Conservation (phyloP, 805 yeast genomes). For the Candida sphagnicola region DNA sequence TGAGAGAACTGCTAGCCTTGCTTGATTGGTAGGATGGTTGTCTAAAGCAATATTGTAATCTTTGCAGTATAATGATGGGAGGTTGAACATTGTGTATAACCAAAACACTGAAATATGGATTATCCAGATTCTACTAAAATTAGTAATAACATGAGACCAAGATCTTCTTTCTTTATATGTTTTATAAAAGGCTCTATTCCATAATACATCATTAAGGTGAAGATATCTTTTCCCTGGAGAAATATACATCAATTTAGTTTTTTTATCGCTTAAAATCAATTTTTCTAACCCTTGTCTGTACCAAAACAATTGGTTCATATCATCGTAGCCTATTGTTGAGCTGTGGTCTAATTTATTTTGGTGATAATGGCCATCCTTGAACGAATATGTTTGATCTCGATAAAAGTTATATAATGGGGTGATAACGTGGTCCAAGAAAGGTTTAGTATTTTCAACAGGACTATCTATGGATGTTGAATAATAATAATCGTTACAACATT, state of each 20-base stretch:
- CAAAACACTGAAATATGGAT: conserved; percentile 72
- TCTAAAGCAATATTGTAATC: conserved; percentile 50
- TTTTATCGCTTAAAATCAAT: conserved; percentile 44
- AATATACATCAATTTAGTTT: conserved; percentile 46
- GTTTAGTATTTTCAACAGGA: conserved; percentile 26
- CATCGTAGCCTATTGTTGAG: conserved; percentile 79
- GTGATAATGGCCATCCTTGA: conserved; percentile 40
- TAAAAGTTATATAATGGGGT: conserved; percentile 70
- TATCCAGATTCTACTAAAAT: conserved; percentile 78
- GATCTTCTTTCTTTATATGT: conserved; percentile 72
- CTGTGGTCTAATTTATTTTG: conserved; percentile 61
- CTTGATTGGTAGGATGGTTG: conserved; percentile 58
- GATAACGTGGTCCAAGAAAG: conserved; percentile 63
- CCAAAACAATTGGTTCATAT: conserved; percentile 87
- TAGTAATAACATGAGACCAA: conserved; percentile 71
- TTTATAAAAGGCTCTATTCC: conserved; percentile 69
- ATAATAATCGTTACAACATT: conserved; percentile 70
- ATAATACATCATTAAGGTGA: conserved; percentile 49
- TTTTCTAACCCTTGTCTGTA: conserved; percentile 63
- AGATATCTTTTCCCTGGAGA: conserved; percentile 55
- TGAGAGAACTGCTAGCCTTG: conserved; percentile 55
- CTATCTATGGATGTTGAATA: conserved; percentile 40
- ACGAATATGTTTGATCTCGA: conserved; percentile 49
- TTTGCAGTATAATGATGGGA: conserved; percentile 63
- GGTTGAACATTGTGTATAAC: conserved; percentile 68